These are phyloP conservation scores for Cephalotrichum gorgonifer DNA, from an alignment of 2,329 filamentous ascomycete species.

Conservation along the genomic window DNA sequence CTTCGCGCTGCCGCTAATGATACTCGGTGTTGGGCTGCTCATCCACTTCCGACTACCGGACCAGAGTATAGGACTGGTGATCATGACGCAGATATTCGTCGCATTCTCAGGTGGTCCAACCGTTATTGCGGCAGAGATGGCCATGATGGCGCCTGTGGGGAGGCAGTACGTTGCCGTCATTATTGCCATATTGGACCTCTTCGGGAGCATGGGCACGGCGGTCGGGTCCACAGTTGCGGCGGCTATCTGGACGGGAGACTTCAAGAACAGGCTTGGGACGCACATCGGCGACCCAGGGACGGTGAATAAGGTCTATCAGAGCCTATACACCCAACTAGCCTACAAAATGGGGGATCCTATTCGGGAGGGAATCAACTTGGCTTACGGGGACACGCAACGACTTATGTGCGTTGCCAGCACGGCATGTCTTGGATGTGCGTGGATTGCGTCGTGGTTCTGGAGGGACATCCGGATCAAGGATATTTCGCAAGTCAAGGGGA, in stretches of 20 bases:
- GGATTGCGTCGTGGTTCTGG: constrained; percentile 30
- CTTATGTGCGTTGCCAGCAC: constrained; percentile 40
- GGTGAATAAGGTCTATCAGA: constrained; percentile 32
- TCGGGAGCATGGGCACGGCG: constrained; percentile 49
- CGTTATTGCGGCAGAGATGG: constrained; percentile 50
- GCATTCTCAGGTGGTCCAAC: constrained; percentile 49
- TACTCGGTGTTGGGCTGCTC: constrained; percentile 45
- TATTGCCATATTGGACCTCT: constrained; percentile 50
- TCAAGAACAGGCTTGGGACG: constrained; percentile 36
- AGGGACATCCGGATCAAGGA: constrained; percentile 39
- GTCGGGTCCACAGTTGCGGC: constrained; percentile 49
- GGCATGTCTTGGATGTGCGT: constrained; percentile 28
- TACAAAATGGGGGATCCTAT: constrained; percentile 39
- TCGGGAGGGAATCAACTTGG: constrained; percentile 45
- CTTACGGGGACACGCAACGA: constrained; percentile 46
- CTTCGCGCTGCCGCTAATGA: constrained; percentile 42
- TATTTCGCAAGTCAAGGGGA: constrained; percentile 27
- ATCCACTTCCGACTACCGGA: constrained; percentile 45
- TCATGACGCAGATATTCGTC: constrained; percentile 54
- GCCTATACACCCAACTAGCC: constrained; percentile 39
- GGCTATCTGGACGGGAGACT: constrained; percentile 54
- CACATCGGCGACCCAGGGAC: constrained; percentile 35
- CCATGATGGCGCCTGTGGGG: constrained; percentile 47
- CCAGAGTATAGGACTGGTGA: constrained; percentile 38
- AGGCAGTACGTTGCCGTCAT: constrained; percentile 52